Conservation (phyloP, 148 eudicot genomes). For the Heliamphora exappendiculata region DNA sequence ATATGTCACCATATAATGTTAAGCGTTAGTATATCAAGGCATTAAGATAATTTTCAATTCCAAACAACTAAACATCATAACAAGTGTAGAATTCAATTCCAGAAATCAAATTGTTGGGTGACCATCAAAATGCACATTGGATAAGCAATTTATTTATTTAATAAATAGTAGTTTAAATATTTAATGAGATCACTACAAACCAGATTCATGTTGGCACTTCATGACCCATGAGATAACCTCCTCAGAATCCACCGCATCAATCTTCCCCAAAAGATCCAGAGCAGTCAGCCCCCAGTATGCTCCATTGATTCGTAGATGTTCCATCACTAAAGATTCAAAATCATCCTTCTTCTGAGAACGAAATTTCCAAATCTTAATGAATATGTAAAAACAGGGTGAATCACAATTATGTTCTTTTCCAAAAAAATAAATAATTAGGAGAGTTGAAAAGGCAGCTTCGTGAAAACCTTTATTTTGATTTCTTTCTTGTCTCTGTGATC, state of each 20-base stretch:
- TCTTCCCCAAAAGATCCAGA: slow-evolving; percentile 79
- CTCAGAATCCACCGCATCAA: slow-evolving; percentile 54
- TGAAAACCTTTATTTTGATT: too few species aligned
- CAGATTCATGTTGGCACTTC: slow-evolving; percentile 96
- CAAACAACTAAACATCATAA: not conserved
- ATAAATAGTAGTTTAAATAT: not conserved
- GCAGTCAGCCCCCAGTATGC: slow-evolving; percentile 97
- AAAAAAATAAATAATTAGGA: too few species aligned
- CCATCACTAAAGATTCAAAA: slow-evolving; percentile 76
- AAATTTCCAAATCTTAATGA: not conserved
- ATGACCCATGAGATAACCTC: slow-evolving; percentile 85
- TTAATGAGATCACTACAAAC: slow-evolving; percentile 20
- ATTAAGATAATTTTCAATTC: not conserved
- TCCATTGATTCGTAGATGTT: slow-evolving; percentile 81
- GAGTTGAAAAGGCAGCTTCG: too few species aligned
- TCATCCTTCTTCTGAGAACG: slow-evolving; percentile 54
- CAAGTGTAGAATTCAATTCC: not conserved
- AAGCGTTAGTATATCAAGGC: not conserved
- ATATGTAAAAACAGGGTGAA: slow-evolving; percentile 1
- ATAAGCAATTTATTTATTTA: not conserved
- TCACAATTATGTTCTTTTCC: not conserved
- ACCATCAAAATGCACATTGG: not conserved
- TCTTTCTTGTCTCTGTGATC: too few species aligned
- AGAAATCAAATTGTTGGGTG: not conserved
- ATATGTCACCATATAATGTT: slow-evolving; percentile 5